Evolutionary conservation across 805 yeast species (phyloP).

Genomic region (Candida corydali): DNA sequence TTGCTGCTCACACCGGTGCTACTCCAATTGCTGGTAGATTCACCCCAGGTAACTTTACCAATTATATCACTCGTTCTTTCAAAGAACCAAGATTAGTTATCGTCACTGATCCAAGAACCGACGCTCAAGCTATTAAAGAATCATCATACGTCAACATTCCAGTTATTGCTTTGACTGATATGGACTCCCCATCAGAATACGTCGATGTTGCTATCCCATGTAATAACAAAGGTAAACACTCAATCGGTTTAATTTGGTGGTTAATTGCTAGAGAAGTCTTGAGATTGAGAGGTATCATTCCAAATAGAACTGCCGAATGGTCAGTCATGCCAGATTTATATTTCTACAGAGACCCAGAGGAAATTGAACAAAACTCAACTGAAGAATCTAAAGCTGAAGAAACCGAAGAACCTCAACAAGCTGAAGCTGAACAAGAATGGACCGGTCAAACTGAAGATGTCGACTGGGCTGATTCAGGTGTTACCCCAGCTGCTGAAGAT

Average conservation of each 20-base stretch:
- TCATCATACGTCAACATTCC: slow-evolving; percentile 99
- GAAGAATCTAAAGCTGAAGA: slow-evolving; percentile 50
- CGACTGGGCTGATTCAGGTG: slow-evolving; percentile 62
- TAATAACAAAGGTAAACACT: slow-evolving; percentile 99
- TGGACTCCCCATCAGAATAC: slow-evolving; percentile 98
- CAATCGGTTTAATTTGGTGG: slow-evolving; percentile 99
- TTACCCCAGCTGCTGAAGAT: slow-evolving; percentile 64
- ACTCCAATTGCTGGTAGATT: slow-evolving; percentile 99
- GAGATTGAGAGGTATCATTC: slow-evolving; percentile 96
- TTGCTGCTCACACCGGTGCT: slow-evolving; percentile 99
- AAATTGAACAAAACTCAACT: slow-evolving; percentile 77
- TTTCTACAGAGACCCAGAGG: slow-evolving; percentile 99
- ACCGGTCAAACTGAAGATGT: slow-evolving; percentile 55
- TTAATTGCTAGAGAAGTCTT: slow-evolving; percentile 98
- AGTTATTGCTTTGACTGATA: slow-evolving; percentile 97
- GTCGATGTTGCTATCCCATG: slow-evolving; percentile 99
- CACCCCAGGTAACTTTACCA: slow-evolving; percentile 99
- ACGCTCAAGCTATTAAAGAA: slow-evolving; percentile 99
- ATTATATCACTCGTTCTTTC: slow-evolving; percentile 99
- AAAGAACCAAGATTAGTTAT: slow-evolving; percentile 99
- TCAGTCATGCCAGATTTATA: slow-evolving; percentile 99
- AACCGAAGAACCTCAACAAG: slow-evolving; percentile 62
- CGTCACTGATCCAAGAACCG: slow-evolving; percentile 99
- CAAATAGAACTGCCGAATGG: slow-evolving; percentile 97
- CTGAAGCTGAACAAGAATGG: slow-evolving; percentile 55